Percentiles rank a stretch among this genome's conserved stretches.
These are phyloP conservation scores for Euphorbia tirucalli DNA, from an alignment of 345 rosid genomes.

Conservation along the genomic window DNA sequence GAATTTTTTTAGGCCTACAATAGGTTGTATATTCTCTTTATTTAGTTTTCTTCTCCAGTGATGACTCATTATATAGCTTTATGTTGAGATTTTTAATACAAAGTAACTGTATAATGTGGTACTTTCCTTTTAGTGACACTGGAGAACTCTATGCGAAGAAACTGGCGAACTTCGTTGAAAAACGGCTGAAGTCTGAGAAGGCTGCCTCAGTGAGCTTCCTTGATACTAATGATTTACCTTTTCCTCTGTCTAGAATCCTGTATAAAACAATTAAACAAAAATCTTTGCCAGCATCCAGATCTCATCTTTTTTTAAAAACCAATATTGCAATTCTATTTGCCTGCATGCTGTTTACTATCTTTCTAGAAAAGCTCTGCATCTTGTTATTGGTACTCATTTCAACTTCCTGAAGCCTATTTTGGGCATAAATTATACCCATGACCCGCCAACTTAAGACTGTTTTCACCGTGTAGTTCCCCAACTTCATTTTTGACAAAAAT, in stretches of 20 bases:
- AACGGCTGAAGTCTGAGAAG: conserved; percentile 88
- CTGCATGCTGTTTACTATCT: not conserved
- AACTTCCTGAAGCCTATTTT: no score
- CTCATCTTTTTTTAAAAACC: not conserved
- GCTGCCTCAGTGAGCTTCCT: conserved; percentile 87
- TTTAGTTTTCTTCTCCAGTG: not conserved
- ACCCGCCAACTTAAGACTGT: no score
- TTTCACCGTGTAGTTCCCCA: no score
- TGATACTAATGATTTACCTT: conserved; percentile 6
- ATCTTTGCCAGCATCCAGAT: no score
- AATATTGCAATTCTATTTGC: not conserved
- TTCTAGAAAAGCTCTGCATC: not conserved
- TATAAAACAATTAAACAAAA: not conserved
- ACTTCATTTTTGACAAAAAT: no score
- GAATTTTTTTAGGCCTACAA: not conserved
- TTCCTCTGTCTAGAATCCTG: not conserved
- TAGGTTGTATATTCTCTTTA: not conserved
- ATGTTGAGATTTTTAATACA: not conserved
- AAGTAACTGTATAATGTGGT: conserved; percentile 13
- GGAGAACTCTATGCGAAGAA: conserved; percentile 90
- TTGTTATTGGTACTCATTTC: no score
- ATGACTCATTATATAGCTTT: conserved; percentile 4
- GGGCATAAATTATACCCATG: no score
- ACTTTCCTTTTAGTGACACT: conserved; percentile 55
- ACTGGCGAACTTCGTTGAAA: conserved; percentile 85